phyloP scores from a whole-genome alignment of 2,329 filamentous ascomycete genomes.

The Monilinia polystroma region DNA sequence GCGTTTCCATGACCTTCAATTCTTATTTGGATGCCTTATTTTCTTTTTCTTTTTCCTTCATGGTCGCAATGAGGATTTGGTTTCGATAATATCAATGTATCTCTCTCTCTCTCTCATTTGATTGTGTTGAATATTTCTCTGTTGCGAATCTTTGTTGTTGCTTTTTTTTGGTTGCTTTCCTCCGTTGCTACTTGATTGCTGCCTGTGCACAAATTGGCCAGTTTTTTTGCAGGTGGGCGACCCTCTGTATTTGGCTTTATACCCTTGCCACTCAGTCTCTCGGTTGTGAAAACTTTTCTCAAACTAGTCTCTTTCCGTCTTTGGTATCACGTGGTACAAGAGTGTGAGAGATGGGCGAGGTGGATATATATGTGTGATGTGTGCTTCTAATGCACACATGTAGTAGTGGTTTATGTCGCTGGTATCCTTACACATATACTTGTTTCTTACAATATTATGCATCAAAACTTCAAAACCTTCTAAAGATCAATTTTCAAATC shows the following conservation, averaged over 20 bases:
- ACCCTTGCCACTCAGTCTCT: slow-evolving; percentile 32
- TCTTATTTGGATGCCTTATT: background rate
- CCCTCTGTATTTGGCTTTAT: slow-evolving; percentile 41
- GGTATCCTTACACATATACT: background rate
- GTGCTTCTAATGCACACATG: background rate
- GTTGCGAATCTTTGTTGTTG: slow-evolving; percentile 10
- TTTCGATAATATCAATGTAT: slow-evolving; percentile 7
- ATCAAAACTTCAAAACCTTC: background rate
- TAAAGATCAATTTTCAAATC: background rate
- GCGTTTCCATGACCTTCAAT: slow-evolving; percentile 15
- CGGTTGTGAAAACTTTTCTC: slow-evolving; percentile 32
- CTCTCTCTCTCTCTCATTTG: background rate
- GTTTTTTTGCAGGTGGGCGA: slow-evolving; percentile 37
- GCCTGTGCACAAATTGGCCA: slow-evolving; percentile 28
- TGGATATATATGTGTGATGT: background rate
- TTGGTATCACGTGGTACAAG: slow-evolving; percentile 28
- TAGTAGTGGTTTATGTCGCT: background rate
- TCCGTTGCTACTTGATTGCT: slow-evolving; percentile 23
- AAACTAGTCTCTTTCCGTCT: slow-evolving; percentile 33
- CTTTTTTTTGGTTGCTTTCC: background rate
- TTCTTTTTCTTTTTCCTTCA: slow-evolving; percentile 17
- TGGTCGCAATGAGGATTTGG: background rate
- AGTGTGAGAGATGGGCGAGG: background rate
- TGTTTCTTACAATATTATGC: background rate
- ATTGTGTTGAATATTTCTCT: slow-evolving; percentile 4